phyloP scores from a whole-genome alignment of 306 rosid genomes.

The Sindora glabra region DNA sequence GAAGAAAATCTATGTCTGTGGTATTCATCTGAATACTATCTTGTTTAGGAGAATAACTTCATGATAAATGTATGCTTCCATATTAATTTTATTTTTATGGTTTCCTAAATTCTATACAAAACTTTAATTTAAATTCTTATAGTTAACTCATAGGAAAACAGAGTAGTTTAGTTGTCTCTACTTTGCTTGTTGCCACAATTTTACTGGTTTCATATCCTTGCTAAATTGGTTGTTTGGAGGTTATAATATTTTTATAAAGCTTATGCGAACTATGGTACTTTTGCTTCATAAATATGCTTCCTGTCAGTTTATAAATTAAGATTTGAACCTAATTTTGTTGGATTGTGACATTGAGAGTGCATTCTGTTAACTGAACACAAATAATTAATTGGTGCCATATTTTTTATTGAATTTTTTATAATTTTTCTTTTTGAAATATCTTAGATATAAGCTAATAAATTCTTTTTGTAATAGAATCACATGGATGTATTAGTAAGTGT shows the following conservation, averaged over 20 bases:
- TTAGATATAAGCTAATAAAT: neutral
- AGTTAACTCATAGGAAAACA: neutral
- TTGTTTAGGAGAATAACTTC: no score
- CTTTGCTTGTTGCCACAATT: neutral
- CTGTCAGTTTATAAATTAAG: neutral
- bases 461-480: slow-evolving; percentile 64
- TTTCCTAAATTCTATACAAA: no score
- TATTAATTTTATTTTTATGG: no score
- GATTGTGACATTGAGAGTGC: neutral
- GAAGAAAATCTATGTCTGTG: no score
- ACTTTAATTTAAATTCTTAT: no score
- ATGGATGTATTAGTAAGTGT: slow-evolving; percentile 86
- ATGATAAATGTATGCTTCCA: no score
- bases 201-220: neutral
- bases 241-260: neutral
- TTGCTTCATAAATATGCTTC: neutral
- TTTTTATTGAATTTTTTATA: neutral
- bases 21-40: no score
- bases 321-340: neutral
- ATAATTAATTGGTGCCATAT: neutral
- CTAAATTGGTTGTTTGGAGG: neutral
- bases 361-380: neutral
- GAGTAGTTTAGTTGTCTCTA: neutral
- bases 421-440: neutral
- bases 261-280: neutral